Conservation (phyloP, 352 stramenopile genomes). For the Phytopythium kandeliae region DNA sequence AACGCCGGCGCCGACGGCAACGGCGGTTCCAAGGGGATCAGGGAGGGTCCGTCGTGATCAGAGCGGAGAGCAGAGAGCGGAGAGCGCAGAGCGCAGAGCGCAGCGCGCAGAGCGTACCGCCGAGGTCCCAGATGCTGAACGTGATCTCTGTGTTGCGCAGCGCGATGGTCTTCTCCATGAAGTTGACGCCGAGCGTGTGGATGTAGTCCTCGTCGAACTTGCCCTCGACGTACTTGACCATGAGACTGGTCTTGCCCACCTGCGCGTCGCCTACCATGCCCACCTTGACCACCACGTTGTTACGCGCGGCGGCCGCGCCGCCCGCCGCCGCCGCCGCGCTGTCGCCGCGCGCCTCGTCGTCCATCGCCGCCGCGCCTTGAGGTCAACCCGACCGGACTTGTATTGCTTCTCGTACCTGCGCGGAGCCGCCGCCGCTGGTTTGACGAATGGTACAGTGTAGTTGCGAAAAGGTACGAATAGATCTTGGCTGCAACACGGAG, state of each 20-base stretch:
- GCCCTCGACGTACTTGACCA: constrained; percentile 96
- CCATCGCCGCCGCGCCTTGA: background rate
- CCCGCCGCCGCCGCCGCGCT: constrained; percentile 16
- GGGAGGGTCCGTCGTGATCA: no score
- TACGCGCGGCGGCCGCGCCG: constrained; percentile 39
- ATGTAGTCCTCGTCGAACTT: constrained; percentile 97
- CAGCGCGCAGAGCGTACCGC: constrained; percentile 29
- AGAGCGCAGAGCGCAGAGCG: no score
- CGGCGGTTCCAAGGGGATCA: no score
- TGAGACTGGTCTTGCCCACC: constrained; percentile 94
- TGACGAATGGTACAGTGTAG: no score
- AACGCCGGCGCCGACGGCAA: no score
- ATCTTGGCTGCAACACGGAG: no score
- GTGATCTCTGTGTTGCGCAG: constrained; percentile 93
- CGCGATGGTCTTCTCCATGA: constrained; percentile 95
- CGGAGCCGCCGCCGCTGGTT: no score
- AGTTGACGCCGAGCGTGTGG: constrained; percentile 94
- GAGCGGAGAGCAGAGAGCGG: no score
- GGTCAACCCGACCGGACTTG: no score
- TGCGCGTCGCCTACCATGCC: constrained; percentile 94
- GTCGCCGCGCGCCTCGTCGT: constrained; percentile 13
- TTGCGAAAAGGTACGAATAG: background rate
- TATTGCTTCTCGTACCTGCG: no score
- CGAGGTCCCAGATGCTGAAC: constrained; percentile 95
- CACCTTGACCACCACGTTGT: constrained; percentile 90